Evolutionary conservation across 495 filamentous ascomycete genomes (phyloP), one percentile per base, ranked within the genome.

Genomic region (Podospora pseudoanserina): DNA sequence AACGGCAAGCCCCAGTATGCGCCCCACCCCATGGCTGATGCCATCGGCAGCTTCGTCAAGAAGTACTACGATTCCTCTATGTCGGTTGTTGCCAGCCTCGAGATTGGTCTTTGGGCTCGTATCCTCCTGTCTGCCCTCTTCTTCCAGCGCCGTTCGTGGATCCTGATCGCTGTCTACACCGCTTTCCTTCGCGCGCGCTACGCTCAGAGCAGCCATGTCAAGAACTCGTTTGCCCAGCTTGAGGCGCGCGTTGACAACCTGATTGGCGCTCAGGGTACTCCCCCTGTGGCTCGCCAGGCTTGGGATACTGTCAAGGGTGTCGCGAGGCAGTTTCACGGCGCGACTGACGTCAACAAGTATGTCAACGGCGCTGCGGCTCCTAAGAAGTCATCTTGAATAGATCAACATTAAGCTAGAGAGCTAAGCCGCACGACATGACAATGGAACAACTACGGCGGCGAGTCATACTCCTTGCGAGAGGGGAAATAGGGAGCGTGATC

Each of bases 1-100:
- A 76, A 79, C 63, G 86, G 87, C 63, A 89, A 88, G 76, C 82
- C 88, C 20, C 84, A 85, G 66, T 82, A 82, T 72, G 87, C 86
- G 76, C 82, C 87, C 68, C 89, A 89, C 73, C 84, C 90, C 39
- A 75, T 92, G 27, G 87, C 91, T 18, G 92, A 97, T 65, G 87
- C 83, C 68, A 96, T 99, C 76, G 92, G 92, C 62, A 82, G 83
- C 68, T 99, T 99, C 76, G 93, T 99, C 78, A 99, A 97, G 87
- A 88, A 94, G 77, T 97, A 98, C 85, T 98, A 98, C 75, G 96
- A 98, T 77, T 80, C 86, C 60, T 89, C 89, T 72, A 95, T 95
- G 92, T 90, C 89, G 69, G 84, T 94, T 34, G 92, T 95, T 34
- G 87, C 91, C 18, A 77, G 79, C 39, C 86, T 95, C 34, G 92